phyloP scores from a whole-genome alignment of 78 protist species.

The Chrysochromulina tobinii region DNA sequence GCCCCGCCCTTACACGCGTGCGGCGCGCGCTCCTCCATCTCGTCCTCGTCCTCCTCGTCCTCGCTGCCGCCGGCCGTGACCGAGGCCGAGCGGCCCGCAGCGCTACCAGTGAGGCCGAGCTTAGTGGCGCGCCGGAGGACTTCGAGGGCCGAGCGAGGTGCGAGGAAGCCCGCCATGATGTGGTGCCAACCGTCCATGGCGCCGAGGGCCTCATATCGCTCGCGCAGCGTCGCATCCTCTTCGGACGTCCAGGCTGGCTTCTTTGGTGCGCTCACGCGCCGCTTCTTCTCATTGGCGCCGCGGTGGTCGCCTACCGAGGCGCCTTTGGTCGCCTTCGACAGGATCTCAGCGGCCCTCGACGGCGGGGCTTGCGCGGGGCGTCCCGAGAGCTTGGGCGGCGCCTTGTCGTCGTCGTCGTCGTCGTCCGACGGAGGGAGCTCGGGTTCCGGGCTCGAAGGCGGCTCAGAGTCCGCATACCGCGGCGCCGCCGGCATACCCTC shows the following conservation, averaged over 20 bases:
- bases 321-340: neutral
- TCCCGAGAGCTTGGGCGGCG: neutral
- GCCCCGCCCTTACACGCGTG: too few relatives aligned
- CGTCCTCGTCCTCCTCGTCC: too few relatives aligned
- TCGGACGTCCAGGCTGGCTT: too few relatives aligned
- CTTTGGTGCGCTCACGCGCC: too few relatives aligned
- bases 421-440: neutral
- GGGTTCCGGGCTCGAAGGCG: neutral
- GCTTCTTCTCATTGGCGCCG: too few relatives aligned
- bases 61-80: too few relatives aligned
- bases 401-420: neutral
- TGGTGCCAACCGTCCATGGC: neutral
- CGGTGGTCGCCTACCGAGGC: too few relatives aligned
- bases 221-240: neutral
- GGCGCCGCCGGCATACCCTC: too few relatives aligned
- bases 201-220: neutral
- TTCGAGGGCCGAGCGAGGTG: neutral
- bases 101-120: neutral
- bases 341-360: neutral
- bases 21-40: too few relatives aligned
- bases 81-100: too few relatives aligned
- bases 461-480: too few relatives aligned
- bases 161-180: neutral
- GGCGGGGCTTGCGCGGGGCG: neutral
- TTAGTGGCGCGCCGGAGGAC: neutral